Base-by-base conservation (phyloP, 345 rosid species). In the Cochlearia excelsa region DNA sequence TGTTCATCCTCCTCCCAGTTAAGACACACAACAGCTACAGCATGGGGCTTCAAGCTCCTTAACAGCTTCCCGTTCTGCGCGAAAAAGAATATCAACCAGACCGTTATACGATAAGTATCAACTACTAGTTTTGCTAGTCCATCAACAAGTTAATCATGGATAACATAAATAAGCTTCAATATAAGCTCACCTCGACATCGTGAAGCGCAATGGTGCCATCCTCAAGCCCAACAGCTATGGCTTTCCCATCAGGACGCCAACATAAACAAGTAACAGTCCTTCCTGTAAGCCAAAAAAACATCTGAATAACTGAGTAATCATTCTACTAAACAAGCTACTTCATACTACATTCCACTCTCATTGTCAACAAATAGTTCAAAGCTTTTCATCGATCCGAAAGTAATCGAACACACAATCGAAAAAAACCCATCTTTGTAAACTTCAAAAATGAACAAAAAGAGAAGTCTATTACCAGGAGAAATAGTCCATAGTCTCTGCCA, bases 191-290 rank as follows among this genome's bases (percentile, higher is more conserved):
- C 84, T 90, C 97, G 60, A 90, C 97, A 66, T 91, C 91, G 46
- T 86, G 93, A 76, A 86, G 70, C 0, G 82, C 78, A 77, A 88
- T 74, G 30, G 81, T 82, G 59, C 98, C 96, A 58, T 92, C 93
- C 69, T 88, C 95, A 1, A 84, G 86, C 44, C 98, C 96, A 57
- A 88, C 78, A 44, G 90, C 95, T 60, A 86, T 73, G 7, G 86
- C 95, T 65, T 92, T 88, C 51, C 93, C 93, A 67, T 84, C 95
- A 41, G 90, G 95, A 78, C 84, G 88, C 95, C 95, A 92, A 51
- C 96, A 92, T 68, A 83, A 66, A 11, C 93, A 86, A 30, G 87
- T 78, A 51, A 82, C 71, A 33, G 70, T 41, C 75, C 75, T 83
- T 67, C 95, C 96, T 88, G 48, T 45, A 65, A 61, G 11, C 61